phyloP scores from a whole-genome alignment of 2,329 filamentous ascomycete genomes.

The Blastomyces gilchristii region DNA sequence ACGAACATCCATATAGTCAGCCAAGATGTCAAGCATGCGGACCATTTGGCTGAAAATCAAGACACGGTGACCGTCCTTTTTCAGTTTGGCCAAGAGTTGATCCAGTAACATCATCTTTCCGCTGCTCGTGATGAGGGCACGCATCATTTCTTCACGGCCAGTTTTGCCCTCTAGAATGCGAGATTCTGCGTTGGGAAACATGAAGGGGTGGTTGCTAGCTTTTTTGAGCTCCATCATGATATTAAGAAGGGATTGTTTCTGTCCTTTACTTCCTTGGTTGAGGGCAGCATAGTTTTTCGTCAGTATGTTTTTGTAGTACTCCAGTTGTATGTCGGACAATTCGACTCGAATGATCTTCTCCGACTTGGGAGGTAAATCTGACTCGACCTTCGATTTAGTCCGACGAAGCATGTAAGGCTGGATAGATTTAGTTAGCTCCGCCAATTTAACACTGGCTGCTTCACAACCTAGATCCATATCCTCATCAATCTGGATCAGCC shows the following conservation, averaged over 20 bases:
- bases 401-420: constrained; percentile 90
- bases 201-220: constrained; percentile 95
- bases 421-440: constrained; percentile 73
- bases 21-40: constrained; percentile 91
- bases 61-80: constrained; percentile 86
- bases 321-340: constrained; percentile 86
- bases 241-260: constrained; percentile 90
- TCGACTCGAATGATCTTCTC: constrained; percentile 99
- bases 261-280: constrained; percentile 78
- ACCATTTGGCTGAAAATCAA: constrained; percentile 99
- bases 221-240: constrained; percentile 99
- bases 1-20: constrained; percentile 83
- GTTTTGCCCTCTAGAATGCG: constrained; percentile 71
- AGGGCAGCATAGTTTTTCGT: constrained; percentile 92
- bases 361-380: constrained; percentile 89
- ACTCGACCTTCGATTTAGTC: constrained; percentile 95
- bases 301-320: constrained; percentile 98
- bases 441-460: constrained; percentile 76
- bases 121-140: constrained; percentile 88
- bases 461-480: constrained; percentile 75
- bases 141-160: constrained; percentile 79
- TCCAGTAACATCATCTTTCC: constrained; percentile 99
- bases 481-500: constrained; percentile 79
- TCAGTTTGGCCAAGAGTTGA: constrained; percentile 86
- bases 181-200: constrained; percentile 91